phyloP scores from a whole-genome alignment of 2,329 filamentous ascomycete genomes.

The Phialemoniopsis sp. region DNA sequence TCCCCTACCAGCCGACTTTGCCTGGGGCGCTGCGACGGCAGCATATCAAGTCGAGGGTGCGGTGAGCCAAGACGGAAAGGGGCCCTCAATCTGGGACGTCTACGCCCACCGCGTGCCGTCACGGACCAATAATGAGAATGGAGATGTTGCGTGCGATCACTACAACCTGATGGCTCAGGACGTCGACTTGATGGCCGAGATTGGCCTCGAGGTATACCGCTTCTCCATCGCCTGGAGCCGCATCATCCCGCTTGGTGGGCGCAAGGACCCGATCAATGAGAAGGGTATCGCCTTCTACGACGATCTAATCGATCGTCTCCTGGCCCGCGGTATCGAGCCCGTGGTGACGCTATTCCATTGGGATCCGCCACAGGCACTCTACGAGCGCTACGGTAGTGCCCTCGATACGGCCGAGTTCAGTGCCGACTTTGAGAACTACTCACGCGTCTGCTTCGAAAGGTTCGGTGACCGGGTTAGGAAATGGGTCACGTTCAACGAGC shows the following conservation, averaged over 20 bases:
- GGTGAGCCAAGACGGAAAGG: constrained; percentile 32
- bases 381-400: constrained; percentile 30
- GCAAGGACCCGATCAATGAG: constrained; percentile 59
- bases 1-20: too few species aligned
- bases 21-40: too few species aligned
- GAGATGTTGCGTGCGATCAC: constrained; percentile 42
- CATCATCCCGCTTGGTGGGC: constrained; percentile 60
- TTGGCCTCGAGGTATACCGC: constrained; percentile 56
- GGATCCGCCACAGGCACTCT: constrained; percentile 39
- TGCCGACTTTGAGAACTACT: constrained; percentile 29
- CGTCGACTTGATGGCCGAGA: constrained; percentile 53
- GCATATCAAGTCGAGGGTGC: too few species aligned
- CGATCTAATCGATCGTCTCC: constrained; percentile 54
- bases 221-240: constrained; percentile 66
- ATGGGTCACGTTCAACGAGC: constrained; percentile 36
- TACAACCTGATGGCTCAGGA: constrained; percentile 44
- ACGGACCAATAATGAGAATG: constrained; percentile 33
- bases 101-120: constrained; percentile 33
- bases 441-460: constrained; percentile 26
- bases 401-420: constrained; percentile 23
- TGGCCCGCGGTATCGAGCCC: constrained; percentile 52
- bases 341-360: constrained; percentile 64
- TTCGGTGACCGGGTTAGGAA: constrained; percentile 28
- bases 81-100: constrained; percentile 36
- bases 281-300: constrained; percentile 57